phyloP scores from a whole-genome alignment of 352 stramenopile species.

The Phytophthora brassicae region DNA sequence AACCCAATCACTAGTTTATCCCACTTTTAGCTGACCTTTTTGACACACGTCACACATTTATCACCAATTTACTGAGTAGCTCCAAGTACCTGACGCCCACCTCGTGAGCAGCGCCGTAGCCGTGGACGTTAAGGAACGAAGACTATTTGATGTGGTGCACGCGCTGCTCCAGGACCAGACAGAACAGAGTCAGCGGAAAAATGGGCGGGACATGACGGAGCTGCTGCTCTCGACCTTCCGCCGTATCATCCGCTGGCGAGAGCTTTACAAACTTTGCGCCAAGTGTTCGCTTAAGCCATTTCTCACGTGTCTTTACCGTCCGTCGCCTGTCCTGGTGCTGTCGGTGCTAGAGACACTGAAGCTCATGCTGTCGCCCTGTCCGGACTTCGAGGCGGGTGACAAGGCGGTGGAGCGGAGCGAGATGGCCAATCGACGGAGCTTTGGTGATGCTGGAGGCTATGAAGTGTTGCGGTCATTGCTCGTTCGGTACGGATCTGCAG shows the following conservation, averaged over 20 bases:
- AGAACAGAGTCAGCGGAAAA: conserved; percentile 50
- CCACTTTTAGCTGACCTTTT: neutral
- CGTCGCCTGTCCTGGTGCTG: conserved; percentile 54
- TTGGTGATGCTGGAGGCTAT: conserved; percentile 70
- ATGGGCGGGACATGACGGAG: conserved; percentile 66
- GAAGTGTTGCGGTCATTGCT: conserved; percentile 69
- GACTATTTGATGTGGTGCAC: conserved; percentile 76
- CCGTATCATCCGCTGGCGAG: conserved; percentile 74
- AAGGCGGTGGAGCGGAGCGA: conserved; percentile 72
- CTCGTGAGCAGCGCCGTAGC: conserved; percentile 27
- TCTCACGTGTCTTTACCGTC: conserved; percentile 57
- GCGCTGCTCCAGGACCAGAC: conserved; percentile 68
- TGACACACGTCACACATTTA: conserved; percentile 14
- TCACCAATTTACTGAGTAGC: conserved; percentile 9
- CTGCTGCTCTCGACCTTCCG: conserved; percentile 70
- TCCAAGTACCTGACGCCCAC: conserved; percentile 32
- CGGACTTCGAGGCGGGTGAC: conserved; percentile 51
- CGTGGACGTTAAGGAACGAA: conserved; percentile 76
- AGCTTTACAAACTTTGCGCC: conserved; percentile 78
- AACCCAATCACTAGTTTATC: neutral
- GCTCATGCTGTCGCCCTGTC: conserved; percentile 59
- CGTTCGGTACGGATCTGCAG: conserved; percentile 54
- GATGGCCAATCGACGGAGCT: conserved; percentile 73
- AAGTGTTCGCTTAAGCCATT: conserved; percentile 87
- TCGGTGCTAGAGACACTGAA: conserved; percentile 68